These are phyloP conservation scores for Suhomyces kunorum DNA, from an alignment of 1,139 yeast species.

Conservation along the genomic window DNA sequence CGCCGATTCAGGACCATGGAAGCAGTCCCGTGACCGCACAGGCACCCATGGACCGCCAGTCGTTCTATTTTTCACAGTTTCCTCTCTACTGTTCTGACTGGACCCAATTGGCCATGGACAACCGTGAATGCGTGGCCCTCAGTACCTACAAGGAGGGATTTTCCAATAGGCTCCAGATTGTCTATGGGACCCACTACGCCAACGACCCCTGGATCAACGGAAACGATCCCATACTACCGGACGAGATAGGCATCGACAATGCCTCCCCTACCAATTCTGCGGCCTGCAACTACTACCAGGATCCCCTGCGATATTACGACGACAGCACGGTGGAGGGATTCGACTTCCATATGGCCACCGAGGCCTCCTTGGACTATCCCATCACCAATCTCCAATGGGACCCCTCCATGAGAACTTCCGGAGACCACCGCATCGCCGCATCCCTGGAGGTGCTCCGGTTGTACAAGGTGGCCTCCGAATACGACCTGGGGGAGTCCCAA, in stretches of 20 bases:
- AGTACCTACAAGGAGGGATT: conserved; percentile 73
- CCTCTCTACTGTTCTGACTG: conserved; percentile 74
- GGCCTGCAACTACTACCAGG: conserved; percentile 4
- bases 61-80: conserved; percentile 58
- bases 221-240: conserved; percentile 12
- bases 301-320: conserved; percentile 5
- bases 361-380: conserved; percentile 60
- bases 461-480: conserved; percentile 53
- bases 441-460: conserved; percentile 71
- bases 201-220: conserved; percentile 20
- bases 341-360: conserved; percentile 53
- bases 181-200: conserved; percentile 43
- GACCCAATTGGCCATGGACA: conserved; percentile 43
- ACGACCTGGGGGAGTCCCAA: conserved; percentile 34
- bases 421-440: conserved; percentile 56
- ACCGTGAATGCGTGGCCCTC: conserved; percentile 58
- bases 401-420: conserved; percentile 41
- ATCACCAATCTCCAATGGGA: conserved; percentile 75
- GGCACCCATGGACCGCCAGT: conserved; percentile 36
- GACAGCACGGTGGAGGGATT: conserved; percentile 36
- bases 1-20: conserved; percentile 1
- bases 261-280: conserved; percentile 12
- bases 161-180: conserved; percentile 53
- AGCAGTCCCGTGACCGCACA: not conserved
- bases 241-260: conserved; percentile 15